Base-by-base conservation (phyloP, 371 early-diverging fungal species). In the Rhizomucor pusillus region DNA sequence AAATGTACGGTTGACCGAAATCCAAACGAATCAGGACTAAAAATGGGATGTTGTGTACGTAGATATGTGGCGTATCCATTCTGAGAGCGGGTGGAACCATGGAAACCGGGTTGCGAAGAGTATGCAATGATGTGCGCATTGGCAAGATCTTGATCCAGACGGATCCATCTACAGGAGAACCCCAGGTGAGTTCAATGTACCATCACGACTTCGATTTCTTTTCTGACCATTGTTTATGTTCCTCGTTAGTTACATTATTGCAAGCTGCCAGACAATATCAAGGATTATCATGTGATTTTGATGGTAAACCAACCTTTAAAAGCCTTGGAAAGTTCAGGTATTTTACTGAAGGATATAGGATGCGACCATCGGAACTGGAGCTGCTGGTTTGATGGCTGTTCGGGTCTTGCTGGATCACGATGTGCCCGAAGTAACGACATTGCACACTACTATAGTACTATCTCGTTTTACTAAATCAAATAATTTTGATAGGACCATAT, bases 311-410 rank as follows among this genome's bases (percentile, higher is more conserved):
- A 43, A 9, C 34, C 7, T 3, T 12, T 16, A 41, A 41, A 16
- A 52, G 1, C 43, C 29, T 14, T 47, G n/a, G 43, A 12, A 33
- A 20, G 24, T 36, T 3, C 16, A 16, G 9, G 11, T 19, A 57
- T 52, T 64, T 51, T 35, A 58, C 23, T 40, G 25, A 20, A 29
- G 55, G 53, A 57, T 65, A 16, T 67, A 75, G 77, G 92, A 92
- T 66, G 87, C 91, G 3, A 86, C 87, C 34, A 75, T 92, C 19
- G 90, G 88, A 2, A 88, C 91, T 11, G 96, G 97, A 23, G 97
- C 94, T 10, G 91, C 92, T 11, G 94, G 91, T 3, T 54, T 94
- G 66, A 94, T 94, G 95, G 95, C 97, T 5, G 87, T 96, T 33
- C 86, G 93, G 22, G 92, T 94, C 20, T 66, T 94, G 52, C 61